A percentile compares a stretch with the other conserved stretches of the same genome.
Evolutionary conservation across 257 asterid genomes (phyloP).

Genomic region (Solanum medicagineum): DNA sequence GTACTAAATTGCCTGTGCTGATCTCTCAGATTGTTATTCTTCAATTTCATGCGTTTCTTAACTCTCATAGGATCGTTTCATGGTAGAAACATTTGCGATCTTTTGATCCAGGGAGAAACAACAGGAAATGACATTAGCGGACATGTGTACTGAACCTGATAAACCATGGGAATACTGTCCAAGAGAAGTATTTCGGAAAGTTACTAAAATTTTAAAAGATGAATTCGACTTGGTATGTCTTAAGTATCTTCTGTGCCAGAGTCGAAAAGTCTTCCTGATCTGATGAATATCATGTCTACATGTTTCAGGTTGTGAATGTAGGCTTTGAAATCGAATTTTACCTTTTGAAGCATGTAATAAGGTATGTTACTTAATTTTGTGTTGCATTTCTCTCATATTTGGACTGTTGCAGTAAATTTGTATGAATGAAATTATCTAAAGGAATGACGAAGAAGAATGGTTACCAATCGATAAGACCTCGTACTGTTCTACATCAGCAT

Average conservation of each 20-base stretch:
- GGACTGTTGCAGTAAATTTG: constrained; percentile 50
- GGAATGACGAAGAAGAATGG: constrained; percentile 83
- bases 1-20: constrained; percentile 11
- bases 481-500: constrained; percentile 63
- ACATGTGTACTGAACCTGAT: constrained; percentile 75
- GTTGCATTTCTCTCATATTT: neutral
- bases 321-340: constrained; percentile 87
- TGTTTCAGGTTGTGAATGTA: constrained; percentile 73
- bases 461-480: constrained; percentile 64
- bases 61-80: neutral
- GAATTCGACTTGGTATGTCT: constrained; percentile 75
- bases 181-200: constrained; percentile 68
- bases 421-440: constrained; percentile 7
- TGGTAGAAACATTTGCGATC: neutral
- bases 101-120: constrained; percentile 55
- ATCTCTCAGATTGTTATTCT: too few relatives aligned
- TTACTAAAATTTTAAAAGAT: constrained; percentile 52
- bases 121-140: constrained; percentile 84
- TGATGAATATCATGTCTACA: constrained; percentile 4
- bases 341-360: constrained; percentile 41
- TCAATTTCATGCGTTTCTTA: too few relatives aligned
- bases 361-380: constrained; percentile 22
- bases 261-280: neutral
- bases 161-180: constrained; percentile 91
- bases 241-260: neutral